Evolutionary conservation across 352 stramenopile genomes (phyloP), one percentile per base, ranked within the genome.

Genomic region (Globisporangium solare): DNA sequence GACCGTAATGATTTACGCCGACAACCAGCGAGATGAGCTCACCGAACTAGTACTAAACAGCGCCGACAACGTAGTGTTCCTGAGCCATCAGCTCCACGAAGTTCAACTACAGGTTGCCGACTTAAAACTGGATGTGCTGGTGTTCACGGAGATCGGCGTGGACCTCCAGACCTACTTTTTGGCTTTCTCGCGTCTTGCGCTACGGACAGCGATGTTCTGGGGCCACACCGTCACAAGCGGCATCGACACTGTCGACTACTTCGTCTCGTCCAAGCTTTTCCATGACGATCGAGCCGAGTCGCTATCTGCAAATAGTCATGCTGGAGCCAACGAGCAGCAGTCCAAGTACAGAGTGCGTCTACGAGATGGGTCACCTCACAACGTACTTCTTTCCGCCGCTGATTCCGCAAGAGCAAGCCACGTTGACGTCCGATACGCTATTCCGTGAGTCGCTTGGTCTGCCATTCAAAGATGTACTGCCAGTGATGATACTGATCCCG

Each of bases 91-190:
- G 14, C 45, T 86, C 2, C 12, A 39, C 13, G 40, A 43, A 0
- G 70, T 72, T 0, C 75, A 75, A 32, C 51, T 47, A 0, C 53
- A 57, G 12, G 46, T 91, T 27, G 66, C 67, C 0, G 63, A 52
- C 40, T 56, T 80, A 5, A 31, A 73, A 32, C 58, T 91, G 6
- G 81, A 91, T 54, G 56, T 91, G 3, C 46, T 91, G 2, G 67
- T 91, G 10, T 88, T 85, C 60, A 74, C 69, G 3, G 81, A 91
- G 66, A 67, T 80, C 56, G 76, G 78, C 18, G 88, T 88, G 76
- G 53, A 89, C 53, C 39, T 49, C 1, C 27, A 59, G 11, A 72
- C 66, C 17, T 88, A 88, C 56, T 90, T 87, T 47, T 60, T 90
- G 12, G 66, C 78, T 18, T 89, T 86, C 42, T 39, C 68, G 2